Percentiles rank a stretch among this genome's conserved stretches.
phyloP scores from a whole-genome alignment of 164 flowering plant species.

The Hamamelis virginiana region DNA sequence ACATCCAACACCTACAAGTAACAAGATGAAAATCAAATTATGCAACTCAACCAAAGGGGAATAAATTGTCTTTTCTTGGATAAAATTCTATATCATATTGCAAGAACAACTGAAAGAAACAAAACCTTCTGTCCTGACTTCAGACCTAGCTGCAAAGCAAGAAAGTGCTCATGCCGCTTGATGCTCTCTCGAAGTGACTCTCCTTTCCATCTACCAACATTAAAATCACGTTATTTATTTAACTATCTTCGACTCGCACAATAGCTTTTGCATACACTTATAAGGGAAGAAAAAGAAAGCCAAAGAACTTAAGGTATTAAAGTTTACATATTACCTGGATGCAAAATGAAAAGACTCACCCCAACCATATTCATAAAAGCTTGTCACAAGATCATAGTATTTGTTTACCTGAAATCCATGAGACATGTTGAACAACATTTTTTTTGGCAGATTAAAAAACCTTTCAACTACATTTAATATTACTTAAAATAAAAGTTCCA shows the following conservation, averaged over 20 bases:
- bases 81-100: neutral
- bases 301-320: no score
- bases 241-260: no score
- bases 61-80: neutral
- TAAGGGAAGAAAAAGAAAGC: neutral
- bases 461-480: no score
- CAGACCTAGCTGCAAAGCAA: constrained; percentile 83
- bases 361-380: constrained; percentile 99
- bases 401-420: constrained; percentile 72
- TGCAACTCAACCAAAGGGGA: neutral
- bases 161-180: constrained; percentile 91
- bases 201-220: constrained; percentile 69
- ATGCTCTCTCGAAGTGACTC: constrained; percentile 88
- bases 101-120: constrained; percentile 5
- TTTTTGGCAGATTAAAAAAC: no score
- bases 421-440: no score
- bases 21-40: constrained; percentile 1
- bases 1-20: constrained; percentile 85
- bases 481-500: no score
- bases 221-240: neutral
- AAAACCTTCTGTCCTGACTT: constrained; percentile 86
- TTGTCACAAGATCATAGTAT: constrained; percentile 95
- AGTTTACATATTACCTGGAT: constrained; percentile 43
- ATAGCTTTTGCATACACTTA: neutral
- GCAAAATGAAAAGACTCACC: constrained; percentile 99